phyloP scores from a whole-genome alignment of 495 filamentous ascomycete species.

The Aspergillus saccharolyticus region DNA sequence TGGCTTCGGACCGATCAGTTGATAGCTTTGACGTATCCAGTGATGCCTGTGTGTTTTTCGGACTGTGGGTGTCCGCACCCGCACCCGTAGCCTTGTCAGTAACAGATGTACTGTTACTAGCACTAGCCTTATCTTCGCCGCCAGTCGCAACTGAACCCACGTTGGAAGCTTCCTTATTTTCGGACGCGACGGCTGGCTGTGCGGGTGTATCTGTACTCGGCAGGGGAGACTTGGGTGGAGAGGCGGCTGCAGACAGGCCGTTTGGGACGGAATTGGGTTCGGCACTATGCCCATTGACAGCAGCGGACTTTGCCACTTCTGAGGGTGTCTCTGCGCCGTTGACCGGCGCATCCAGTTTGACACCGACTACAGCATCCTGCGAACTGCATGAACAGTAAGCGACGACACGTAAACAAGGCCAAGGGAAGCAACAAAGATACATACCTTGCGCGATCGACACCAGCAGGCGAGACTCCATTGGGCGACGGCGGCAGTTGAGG shows the following conservation, averaged over 20 bases:
- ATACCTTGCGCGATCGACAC: slow-evolving; percentile 29
- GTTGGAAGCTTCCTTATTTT: slow-evolving; percentile 14
- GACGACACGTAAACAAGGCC: background rate
- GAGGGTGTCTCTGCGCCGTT: slow-evolving; percentile 13
- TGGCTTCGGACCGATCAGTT: slow-evolving; percentile 7
- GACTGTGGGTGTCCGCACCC: slow-evolving; percentile 9
- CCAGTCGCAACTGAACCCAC: slow-evolving; percentile 13
- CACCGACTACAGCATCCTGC: slow-evolving; percentile 17
- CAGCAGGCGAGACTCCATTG: slow-evolving; percentile 32
- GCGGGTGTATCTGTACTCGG: slow-evolving; percentile 10
- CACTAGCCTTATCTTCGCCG: slow-evolving; percentile 7
- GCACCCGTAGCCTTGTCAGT: slow-evolving; percentile 7
- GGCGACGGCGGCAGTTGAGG: slow-evolving; percentile 42
- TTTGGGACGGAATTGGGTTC: slow-evolving; percentile 24
- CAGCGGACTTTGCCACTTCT: slow-evolving; percentile 13
- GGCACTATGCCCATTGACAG: slow-evolving; percentile 30
- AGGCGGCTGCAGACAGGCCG: slow-evolving; percentile 27
- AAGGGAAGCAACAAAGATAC: slow-evolving; percentile 12
- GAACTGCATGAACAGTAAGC: slow-evolving; percentile 19
- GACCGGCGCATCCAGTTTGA: slow-evolving; percentile 17
- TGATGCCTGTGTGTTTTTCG: slow-evolving; percentile 19
- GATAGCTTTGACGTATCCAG: slow-evolving; percentile 10
- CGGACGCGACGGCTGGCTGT: slow-evolving; percentile 13
- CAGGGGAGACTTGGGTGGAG: slow-evolving; percentile 30
- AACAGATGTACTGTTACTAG: slow-evolving; percentile 5